Base-by-base conservation (phyloP, 139 green algal genomes). In the Mychonastes homosphaera region DNA sequence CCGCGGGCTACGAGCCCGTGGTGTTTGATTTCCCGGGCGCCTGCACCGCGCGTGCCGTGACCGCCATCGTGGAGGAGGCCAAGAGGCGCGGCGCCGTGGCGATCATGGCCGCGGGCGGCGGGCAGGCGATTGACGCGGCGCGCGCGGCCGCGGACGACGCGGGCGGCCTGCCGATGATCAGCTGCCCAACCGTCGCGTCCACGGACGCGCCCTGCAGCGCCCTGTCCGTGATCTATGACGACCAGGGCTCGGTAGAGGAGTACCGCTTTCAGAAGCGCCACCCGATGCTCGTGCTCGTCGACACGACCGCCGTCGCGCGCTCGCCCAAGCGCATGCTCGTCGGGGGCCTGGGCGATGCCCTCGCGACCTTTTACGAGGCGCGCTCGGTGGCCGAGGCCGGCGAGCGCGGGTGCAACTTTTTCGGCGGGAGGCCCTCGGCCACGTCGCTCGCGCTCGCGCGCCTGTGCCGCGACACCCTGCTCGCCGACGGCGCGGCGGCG, bases 281-380 rank as follows among this genome's bases (percentile, higher is more conserved):
- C 51, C 62, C 62, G 4, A 30, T 9, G n/a, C 52, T 70, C n/a
- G 62, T 70, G 8, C 38, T 70, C 27, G 50, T 70, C 33, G 62
- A 70, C 58, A 63, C 62, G 19, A 26, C 49, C 39, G 52, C 63
- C 45, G 32, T 70, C 46, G 36, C 36, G 26, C 29, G 33, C 32
- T 24, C 52, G 12, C 62, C 62, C 35, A 30, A 29, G 28, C 26
- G 62, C 9, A 18, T 64, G 8, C 51, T 70, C 52, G 52, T 70
- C 23, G 36, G 35, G 5, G 52, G 62, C 28, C 51, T 70, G 5
- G 62, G 62, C 7, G 62, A 70, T 46, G 62, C 62, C 16, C 28
- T 70, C 3, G 62, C 53, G 3, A 70, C 62, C n/a, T 70, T 38
- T 36, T 70, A 55, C 52, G 62, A 70, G 47, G 62, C 62, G 7